Percentiles rank a stretch among this genome's conserved stretches.
These are phyloP conservation scores for Globisporangium recalcitrans DNA, from an alignment of 352 stramenopile species.

Conservation along the genomic window DNA sequence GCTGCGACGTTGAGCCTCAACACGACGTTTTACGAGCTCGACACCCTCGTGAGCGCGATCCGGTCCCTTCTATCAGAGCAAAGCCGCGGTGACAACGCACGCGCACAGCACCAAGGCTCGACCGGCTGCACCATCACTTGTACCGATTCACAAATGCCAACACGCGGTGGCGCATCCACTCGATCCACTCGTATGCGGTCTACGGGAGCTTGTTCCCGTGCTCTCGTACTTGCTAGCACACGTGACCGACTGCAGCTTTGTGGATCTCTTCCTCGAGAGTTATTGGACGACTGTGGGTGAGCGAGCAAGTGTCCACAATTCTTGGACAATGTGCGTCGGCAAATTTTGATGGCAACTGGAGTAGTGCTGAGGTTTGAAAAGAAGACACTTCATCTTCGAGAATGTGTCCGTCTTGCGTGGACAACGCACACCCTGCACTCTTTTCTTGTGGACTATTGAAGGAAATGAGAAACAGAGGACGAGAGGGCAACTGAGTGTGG, in stretches of 20 bases:
- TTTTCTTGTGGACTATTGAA: no score
- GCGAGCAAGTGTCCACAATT: background rate
- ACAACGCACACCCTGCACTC: background rate
- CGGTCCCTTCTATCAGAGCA: constrained; percentile 4
- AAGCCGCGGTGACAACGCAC: background rate
- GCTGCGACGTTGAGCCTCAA: constrained; percentile 14
- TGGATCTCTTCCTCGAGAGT: constrained; percentile 31
- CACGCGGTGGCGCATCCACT: constrained; percentile 19
- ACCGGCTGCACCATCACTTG: constrained; percentile 30
- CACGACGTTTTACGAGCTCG: constrained; percentile 32
- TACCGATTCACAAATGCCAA: constrained; percentile 13
- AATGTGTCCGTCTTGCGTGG: background rate
- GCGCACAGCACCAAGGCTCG: constrained; percentile 11
- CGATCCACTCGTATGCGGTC: constrained; percentile 19
- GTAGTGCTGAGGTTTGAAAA: background rate
- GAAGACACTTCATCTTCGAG: background rate
- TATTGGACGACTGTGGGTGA: constrained; percentile 26
- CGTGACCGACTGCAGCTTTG: constrained; percentile 36
- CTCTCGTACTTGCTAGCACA: constrained; percentile 30
- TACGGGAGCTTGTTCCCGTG: constrained; percentile 42
- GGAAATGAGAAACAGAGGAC: no score
- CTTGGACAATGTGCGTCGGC: background rate
- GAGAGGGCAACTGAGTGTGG: background rate
- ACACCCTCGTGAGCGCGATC: constrained; percentile 22
- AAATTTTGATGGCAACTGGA: background rate